A percentile compares a stretch with the other conserved stretches of the same genome.
Conservation (phyloP, 1,284 basidiomycete genomes). For the Cryptococcus sp. region DNA sequence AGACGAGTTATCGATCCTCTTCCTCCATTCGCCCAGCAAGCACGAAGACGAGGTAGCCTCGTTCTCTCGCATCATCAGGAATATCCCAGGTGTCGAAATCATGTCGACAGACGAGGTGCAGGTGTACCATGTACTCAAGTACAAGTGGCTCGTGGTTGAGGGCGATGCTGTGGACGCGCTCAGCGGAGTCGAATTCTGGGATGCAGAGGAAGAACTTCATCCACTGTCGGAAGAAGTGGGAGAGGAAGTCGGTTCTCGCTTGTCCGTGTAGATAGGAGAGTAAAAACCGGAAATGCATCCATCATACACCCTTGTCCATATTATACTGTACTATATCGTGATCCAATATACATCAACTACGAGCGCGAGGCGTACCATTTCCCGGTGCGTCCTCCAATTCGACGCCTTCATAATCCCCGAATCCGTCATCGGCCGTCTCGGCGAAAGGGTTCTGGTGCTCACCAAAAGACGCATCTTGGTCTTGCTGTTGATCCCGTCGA, state of each 20-base stretch:
- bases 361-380: too few relatives aligned
- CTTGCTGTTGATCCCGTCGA: constrained; percentile 6
- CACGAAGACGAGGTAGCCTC: constrained; percentile 24
- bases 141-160: constrained; percentile 56
- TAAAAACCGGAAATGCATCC: too few relatives aligned
- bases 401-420: constrained; percentile 36
- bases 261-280: background rate
- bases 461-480: constrained; percentile 3
- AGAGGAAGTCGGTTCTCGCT: background rate
- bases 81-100: constrained; percentile 64
- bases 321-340: too few relatives aligned
- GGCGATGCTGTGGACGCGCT: constrained; percentile 54
- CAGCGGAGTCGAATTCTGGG: constrained; percentile 50
- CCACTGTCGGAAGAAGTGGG: constrained; percentile 55
- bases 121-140: constrained; percentile 76
- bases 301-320: too few relatives aligned
- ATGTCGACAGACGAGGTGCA: constrained; percentile 66
- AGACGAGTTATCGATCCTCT: constrained; percentile 45
- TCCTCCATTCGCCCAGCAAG: constrained; percentile 43
- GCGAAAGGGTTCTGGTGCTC: constrained; percentile 23
- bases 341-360: too few relatives aligned
- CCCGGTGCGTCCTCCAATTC: constrained; percentile 6
- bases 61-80: constrained; percentile 33
- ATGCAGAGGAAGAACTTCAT: constrained; percentile 24
- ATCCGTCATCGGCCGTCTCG: constrained; percentile 29